Evolutionary conservation across 306 rosid genomes (phyloP).

Genomic region (Prunus salicina): DNA sequence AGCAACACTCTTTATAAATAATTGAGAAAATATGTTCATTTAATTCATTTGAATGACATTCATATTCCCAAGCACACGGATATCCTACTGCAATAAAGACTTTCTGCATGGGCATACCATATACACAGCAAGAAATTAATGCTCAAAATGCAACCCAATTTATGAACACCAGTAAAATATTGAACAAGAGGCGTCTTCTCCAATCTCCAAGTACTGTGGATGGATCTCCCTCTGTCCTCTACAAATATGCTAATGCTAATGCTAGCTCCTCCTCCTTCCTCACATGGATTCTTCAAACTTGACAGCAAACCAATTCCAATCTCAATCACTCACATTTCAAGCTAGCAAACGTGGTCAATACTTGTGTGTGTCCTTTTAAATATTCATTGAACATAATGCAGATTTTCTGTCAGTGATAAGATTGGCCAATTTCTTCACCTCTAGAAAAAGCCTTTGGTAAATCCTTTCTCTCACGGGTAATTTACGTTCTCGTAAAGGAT

Average conservation of each 20-base stretch:
- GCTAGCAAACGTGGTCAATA: neutral
- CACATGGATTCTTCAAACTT: slow-evolving; percentile 18
- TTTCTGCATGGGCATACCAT: neutral
- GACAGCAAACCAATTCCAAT: slow-evolving; percentile 1
- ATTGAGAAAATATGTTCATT: neutral
- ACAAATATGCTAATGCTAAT: neutral
- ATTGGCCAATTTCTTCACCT: neutral
- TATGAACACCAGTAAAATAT: neutral
- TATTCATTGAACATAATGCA: neutral
- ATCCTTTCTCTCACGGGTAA: neutral
- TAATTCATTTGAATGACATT: neutral
- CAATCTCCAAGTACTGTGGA: neutral
- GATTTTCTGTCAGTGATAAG: neutral
- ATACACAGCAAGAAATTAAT: slow-evolving; percentile 6
- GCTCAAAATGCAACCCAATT: neutral
- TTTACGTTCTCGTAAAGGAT: neutral
- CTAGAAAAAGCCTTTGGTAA: neutral
- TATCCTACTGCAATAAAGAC: neutral
- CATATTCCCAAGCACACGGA: slow-evolving; percentile 1
- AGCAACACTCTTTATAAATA: no score
- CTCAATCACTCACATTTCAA: slow-evolving; percentile 1
- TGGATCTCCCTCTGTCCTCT: neutral
- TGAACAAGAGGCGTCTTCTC: neutral
- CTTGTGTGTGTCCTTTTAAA: neutral
- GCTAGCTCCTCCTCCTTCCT: neutral